phyloP scores from a whole-genome alignment of 2,329 filamentous ascomycete genomes.

The Xylaria sp. region DNA sequence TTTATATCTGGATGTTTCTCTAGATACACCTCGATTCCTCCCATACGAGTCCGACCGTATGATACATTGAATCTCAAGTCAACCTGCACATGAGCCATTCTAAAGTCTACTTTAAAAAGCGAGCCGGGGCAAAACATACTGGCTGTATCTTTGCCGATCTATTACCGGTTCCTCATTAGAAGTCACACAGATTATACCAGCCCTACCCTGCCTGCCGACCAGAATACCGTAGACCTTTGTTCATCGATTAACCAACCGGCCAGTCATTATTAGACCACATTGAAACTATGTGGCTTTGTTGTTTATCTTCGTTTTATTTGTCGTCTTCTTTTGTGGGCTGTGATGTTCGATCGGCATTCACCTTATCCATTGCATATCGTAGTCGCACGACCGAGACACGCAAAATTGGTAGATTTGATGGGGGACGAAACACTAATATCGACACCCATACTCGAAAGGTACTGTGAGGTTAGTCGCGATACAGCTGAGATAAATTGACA shows the following conservation, averaged over 20 bases:
- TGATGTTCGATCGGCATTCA: background rate
- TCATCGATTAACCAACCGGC: constrained; percentile 6
- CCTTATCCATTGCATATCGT: background rate
- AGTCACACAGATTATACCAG: constrained; percentile 16
- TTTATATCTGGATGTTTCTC: constrained; percentile 51
- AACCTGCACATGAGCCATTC: constrained; percentile 18
- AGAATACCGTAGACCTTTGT: constrained; percentile 7
- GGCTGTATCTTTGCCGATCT: constrained; percentile 11
- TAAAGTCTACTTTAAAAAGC: constrained; percentile 23
- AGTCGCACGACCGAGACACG: background rate
- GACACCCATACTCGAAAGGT: constrained; percentile 7
- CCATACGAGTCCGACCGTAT: constrained; percentile 1
- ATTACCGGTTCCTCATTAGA: constrained; percentile 8
- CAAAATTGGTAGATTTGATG: background rate
- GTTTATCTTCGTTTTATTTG: constrained; percentile 6
- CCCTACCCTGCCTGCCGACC: constrained; percentile 19
- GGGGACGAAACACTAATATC: background rate
- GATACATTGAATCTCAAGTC: constrained; percentile 18
- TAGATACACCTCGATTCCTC: constrained; percentile 47
- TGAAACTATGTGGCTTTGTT: constrained; percentile 3
- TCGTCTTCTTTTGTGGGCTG: background rate
- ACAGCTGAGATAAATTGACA: constrained; percentile 18
- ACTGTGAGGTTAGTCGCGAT: constrained; percentile 34
- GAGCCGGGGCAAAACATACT: constrained; percentile 10
- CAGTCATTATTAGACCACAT: constrained; percentile 17